Evolutionary conservation across 371 early-diverging fungal species (phyloP).

Genomic region (Smittium culicis): DNA sequence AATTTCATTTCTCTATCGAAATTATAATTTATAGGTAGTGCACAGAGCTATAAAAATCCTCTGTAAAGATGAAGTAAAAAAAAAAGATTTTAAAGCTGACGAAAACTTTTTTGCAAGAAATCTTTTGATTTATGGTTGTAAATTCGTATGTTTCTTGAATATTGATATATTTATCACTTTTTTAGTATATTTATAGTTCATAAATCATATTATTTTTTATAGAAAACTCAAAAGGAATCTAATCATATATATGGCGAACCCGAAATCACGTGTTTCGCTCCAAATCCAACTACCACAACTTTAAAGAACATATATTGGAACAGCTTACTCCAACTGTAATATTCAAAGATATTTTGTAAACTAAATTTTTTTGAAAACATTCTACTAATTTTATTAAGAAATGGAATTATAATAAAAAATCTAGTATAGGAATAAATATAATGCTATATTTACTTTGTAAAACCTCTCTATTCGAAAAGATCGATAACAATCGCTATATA

Average conservation of each 20-base stretch:
- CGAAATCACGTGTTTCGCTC: neutral
- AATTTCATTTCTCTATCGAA: too few relatives aligned
- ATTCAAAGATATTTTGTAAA: too few relatives aligned
- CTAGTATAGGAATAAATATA: constrained; percentile 2
- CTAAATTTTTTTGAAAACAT: too few relatives aligned
- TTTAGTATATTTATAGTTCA: too few relatives aligned
- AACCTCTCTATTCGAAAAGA: neutral
- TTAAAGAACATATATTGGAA: neutral
- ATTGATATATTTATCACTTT: too few relatives aligned
- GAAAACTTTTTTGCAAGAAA: constrained; percentile 4
- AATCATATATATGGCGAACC: neutral
- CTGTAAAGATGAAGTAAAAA: neutral
- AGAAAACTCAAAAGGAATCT: neutral
- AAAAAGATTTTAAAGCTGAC: neutral
- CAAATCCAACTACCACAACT: neutral
- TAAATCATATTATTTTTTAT: too few relatives aligned
- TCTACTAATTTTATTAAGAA: too few relatives aligned
- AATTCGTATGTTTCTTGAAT: constrained; percentile 1
- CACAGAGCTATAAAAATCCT: constrained; percentile 8
- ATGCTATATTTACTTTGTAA: constrained; percentile 8
- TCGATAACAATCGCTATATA: neutral
- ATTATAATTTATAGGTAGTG: constrained; percentile 6
- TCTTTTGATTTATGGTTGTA: constrained; percentile 7
- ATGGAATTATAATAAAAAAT: too few relatives aligned
- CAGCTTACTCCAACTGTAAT: neutral